Base-by-base conservation (phyloP, 2,329 filamentous ascomycete genomes). In the Tolypocladium pustulatum region DNA sequence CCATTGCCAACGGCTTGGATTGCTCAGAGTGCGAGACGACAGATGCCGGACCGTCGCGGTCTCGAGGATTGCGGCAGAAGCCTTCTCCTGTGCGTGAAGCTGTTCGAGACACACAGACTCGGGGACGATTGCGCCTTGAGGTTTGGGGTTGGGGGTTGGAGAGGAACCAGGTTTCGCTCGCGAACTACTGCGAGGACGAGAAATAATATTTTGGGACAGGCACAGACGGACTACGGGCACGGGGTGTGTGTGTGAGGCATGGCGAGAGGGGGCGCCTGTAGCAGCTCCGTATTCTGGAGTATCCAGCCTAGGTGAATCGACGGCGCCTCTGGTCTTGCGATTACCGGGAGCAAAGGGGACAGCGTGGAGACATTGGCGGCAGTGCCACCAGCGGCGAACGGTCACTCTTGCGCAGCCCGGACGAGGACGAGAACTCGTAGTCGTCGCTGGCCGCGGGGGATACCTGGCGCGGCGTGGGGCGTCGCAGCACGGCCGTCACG, bases 1-100 rank as follows among this genome's bases (percentile, higher is more conserved):
- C 81, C 82, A 84, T 84, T 77, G 75, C 75, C 73, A 69, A 71
- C 70, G 66, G 69, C 63, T 69, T 70, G 65, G 64, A 62, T 67
- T 68, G 70, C 66, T 71, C 70, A 66, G 60, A 63, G 63, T 65
- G 68, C 65, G 67, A 70, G 65, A 66, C 66, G 69, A 68, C 66
- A 63, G 65, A 59, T 61, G 67, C 64, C 66, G 65, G 65, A 69
- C 67, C 65, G 69, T 67, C 68, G 65, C 68, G 61, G 64, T 61
- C 61, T 66, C 61, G 60, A 61, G 61, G 58, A 62, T 57, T 59
- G 62, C 62, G 63, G 63, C 64, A 62, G 58, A 60, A 62, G 64
- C 63, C 64, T 67, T 65, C 65, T 61, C 32, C 49, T 49, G 62
- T 60, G 60, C 17, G 37, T 53, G 32, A 40, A 25, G 46, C 13